Base-by-base conservation (phyloP, 257 asterid genomes). In the Phtheirospermum japonicum region DNA sequence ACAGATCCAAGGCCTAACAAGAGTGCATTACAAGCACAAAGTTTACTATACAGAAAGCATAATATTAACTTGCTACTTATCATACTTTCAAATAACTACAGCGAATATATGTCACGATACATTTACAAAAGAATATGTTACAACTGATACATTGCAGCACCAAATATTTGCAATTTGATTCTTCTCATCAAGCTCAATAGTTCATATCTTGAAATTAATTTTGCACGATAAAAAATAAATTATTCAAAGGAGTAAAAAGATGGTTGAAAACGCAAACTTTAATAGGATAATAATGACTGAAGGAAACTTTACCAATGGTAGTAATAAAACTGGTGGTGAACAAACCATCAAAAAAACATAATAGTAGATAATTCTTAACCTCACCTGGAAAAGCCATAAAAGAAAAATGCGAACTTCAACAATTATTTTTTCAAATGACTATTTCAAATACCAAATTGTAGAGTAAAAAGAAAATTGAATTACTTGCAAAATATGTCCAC, bases 311-410 rank as follows among this genome's bases (percentile, higher is more conserved):
- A 88, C 95, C 88, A 72, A 86, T 86, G 49, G 88, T 85, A 63
- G 90, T 83, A 62, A 85, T 85, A 76, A 80, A 85, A 70, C 88
- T 85, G 53, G 90, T 83, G 9, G 86, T 79, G 76, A 85, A 85
- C 63, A 88, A 85, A 69, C 90, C 94, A 67, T 85, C 87, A 5
- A 92, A 85, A 83, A 88, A 88, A 74, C 96, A 90, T 67, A 88
- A 74, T 63, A 88, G 96, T 73, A 88, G 95, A 85, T 95, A 88
- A 88, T 95, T 88, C 88, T 88, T 88, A 78, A 94, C 96, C 85
- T 79, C 89, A 68, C 89, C 85, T 82, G 80, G 79, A 78, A 78
- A 76, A 72, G 40, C 73, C 66, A 72, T 42, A 16, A 66, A 43
- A 59, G 43, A 65, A 69, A 69, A 60, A 26, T 67, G 77, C 34